phyloP scores from a whole-genome alignment of 1,284 basidiomycete species.

The Sanghuangporus weigelae region DNA sequence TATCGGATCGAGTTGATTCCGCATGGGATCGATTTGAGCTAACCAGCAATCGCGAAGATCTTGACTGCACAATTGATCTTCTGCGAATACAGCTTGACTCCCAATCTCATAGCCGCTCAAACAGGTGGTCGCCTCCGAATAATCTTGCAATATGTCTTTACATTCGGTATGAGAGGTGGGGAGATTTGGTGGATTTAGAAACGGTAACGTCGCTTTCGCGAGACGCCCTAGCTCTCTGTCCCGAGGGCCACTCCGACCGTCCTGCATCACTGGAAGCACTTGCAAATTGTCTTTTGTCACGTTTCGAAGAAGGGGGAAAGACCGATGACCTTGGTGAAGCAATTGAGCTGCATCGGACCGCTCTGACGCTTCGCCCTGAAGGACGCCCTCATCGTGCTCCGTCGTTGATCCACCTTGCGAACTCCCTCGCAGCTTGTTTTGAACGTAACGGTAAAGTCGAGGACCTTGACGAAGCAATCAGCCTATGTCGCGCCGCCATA shows the following conservation, averaged over 20 bases:
- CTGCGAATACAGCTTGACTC: neutral
- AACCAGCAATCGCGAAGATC: neutral
- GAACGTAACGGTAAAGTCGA: neutral
- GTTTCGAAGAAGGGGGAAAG: neutral
- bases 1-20: no score
- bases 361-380: neutral
- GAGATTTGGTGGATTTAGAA: neutral
- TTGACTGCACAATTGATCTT: neutral
- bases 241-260: neutral
- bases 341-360: neutral
- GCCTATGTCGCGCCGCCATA: neutral
- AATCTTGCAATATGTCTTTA: neutral
- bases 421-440: neutral
- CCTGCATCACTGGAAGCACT: neutral
- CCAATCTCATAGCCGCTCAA: neutral
- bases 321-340: neutral
- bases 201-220: neutral
- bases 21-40: neutral
- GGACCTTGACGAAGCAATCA: neutral
- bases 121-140: neutral
- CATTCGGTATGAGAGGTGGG: neutral
- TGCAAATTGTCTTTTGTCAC: neutral
- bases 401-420: neutral
- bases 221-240: neutral
- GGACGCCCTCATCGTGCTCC: neutral